phyloP scores from a whole-genome alignment of 1,139 yeast genomes.

The Candida glucosophila region DNA sequence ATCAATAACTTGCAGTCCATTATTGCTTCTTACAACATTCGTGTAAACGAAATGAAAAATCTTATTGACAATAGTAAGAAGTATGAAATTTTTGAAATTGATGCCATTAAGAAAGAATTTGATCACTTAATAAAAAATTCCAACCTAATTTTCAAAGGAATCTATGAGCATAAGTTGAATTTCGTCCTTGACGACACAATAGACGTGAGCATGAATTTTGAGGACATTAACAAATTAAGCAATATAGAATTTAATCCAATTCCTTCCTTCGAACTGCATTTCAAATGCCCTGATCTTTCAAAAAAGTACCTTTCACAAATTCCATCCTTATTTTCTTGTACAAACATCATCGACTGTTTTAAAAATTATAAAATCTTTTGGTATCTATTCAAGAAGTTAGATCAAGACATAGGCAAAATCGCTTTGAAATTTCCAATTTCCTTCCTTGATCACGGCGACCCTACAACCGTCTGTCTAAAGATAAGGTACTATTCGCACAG shows the following conservation, averaged over 20 bases:
- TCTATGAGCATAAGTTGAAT: slow-evolving; percentile 6
- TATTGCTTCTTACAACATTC: slow-evolving; percentile 9
- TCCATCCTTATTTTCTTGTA: neutral
- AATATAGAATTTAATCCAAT: slow-evolving; percentile 3
- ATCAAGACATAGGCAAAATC: slow-evolving; percentile 19
- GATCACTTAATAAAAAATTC: slow-evolving; percentile 16
- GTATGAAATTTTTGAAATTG: slow-evolving; percentile 18
- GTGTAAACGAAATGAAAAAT: slow-evolving; percentile 10
- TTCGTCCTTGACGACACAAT: slow-evolving; percentile 13
- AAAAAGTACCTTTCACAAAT: slow-evolving; percentile 1
- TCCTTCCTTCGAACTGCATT: too few species aligned
- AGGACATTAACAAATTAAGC: slow-evolving; percentile 2
- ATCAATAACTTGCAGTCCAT: slow-evolving; percentile 11
- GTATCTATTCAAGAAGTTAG: slow-evolving; percentile 14
- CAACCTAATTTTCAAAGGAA: slow-evolving; percentile 10
- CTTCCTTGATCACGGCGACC: slow-evolving; percentile 4
- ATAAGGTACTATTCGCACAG: slow-evolving; percentile 9
- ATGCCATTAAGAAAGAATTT: slow-evolving; percentile 14
- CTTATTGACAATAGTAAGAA: slow-evolving; percentile 13
- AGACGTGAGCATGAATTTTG: slow-evolving; percentile 9
- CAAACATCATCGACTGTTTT: slow-evolving; percentile 9
- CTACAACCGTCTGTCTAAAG: slow-evolving; percentile 6
- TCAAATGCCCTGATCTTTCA: too few species aligned
- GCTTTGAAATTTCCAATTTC: slow-evolving; percentile 21
- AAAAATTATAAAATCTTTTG: slow-evolving; percentile 12